A percentile compares a stretch with the other conserved stretches of the same genome.
phyloP scores from a whole-genome alignment of 441 rosid genomes.

The Pelargonium citronellum region DNA sequence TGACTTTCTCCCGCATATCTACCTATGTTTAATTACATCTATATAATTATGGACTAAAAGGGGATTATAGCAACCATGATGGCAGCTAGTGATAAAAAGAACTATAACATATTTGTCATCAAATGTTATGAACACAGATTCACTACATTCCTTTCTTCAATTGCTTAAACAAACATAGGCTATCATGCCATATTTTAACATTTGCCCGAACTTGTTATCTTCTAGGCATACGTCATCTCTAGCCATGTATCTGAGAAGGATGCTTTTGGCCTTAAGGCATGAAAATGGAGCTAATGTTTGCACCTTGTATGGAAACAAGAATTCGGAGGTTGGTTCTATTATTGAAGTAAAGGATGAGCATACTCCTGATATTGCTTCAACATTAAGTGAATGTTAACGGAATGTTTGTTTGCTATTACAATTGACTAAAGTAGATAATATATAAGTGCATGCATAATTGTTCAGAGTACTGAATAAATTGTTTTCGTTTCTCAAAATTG shows the following conservation, averaged over 20 bases:
- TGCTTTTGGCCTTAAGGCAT: slow-evolving; percentile 58
- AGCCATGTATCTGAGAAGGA: slow-evolving; percentile 54
- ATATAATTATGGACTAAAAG: too few relatives aligned
- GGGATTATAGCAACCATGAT: not conserved
- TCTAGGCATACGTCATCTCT: slow-evolving; percentile 74
- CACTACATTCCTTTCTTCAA: not conserved
- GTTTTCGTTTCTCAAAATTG: not conserved
- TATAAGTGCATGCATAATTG: not conserved
- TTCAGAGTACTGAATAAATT: not conserved
- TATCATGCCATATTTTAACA: not conserved
- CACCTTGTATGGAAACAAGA: slow-evolving; percentile 47
- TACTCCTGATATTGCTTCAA: not conserved
- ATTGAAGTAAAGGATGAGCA: not conserved
- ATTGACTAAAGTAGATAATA: not conserved
- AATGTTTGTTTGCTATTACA: not conserved
- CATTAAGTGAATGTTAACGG: not conserved
- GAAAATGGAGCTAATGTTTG: slow-evolving; percentile 58
- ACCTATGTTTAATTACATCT: too few relatives aligned
- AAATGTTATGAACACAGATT: not conserved
- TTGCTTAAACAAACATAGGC: not conserved
- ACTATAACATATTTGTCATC: not conserved
- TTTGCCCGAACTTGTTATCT: slow-evolving; percentile 4
- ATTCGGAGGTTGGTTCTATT: slow-evolving; percentile 43
- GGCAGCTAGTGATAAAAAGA: not conserved
- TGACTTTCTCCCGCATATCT: not conserved